phyloP scores from a whole-genome alignment of 352 stramenopile genomes.

The Globisporangium recalcitrans region DNA sequence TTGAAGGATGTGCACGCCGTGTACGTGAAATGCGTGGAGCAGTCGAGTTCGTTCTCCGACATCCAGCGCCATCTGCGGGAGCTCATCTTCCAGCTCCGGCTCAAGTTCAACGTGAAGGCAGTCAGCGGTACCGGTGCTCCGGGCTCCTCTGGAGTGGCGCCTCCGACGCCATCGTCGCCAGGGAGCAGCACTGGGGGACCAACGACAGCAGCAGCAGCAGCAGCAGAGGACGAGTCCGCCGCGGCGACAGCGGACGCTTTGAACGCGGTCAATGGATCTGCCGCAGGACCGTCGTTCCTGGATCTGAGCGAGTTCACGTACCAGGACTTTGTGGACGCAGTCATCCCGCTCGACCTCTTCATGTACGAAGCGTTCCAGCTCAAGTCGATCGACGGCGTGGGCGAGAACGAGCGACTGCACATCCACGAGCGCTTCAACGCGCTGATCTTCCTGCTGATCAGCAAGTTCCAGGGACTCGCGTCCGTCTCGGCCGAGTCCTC shows the following conservation, averaged over 20 bases:
- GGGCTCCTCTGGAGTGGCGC: not conserved
- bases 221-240: slow-evolving; percentile 1
- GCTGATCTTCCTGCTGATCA: slow-evolving; percentile 34
- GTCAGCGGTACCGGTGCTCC: not conserved
- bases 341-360: slow-evolving; percentile 44
- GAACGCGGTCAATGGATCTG: not conserved
- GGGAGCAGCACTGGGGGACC: not conserved
- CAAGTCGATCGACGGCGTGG: slow-evolving; percentile 39
- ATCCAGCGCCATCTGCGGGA: slow-evolving; percentile 41
- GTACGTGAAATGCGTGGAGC: slow-evolving; percentile 30
- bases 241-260: not conserved
- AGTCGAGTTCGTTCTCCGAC: slow-evolving; percentile 26
- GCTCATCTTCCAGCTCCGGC: slow-evolving; percentile 38
- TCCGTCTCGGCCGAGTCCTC: slow-evolving; percentile 32
- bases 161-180: not conserved
- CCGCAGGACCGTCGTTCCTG: slow-evolving; percentile 13
- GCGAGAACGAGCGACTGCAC: slow-evolving; percentile 27
- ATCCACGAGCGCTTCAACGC: slow-evolving; percentile 41
- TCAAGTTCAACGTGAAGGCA: slow-evolving; percentile 50
- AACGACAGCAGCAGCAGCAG: not conserved
- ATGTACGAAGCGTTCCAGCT: slow-evolving; percentile 58
- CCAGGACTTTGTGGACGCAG: slow-evolving; percentile 45
- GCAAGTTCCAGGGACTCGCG: slow-evolving; percentile 31
- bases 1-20: slow-evolving; percentile 37
- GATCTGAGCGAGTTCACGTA: slow-evolving; percentile 43